Evolutionary conservation across 1,284 basidiomycete genomes (phyloP), one percentile per base, ranked within the genome.

Genomic region (Austroboletus novae-zelandiae): DNA sequence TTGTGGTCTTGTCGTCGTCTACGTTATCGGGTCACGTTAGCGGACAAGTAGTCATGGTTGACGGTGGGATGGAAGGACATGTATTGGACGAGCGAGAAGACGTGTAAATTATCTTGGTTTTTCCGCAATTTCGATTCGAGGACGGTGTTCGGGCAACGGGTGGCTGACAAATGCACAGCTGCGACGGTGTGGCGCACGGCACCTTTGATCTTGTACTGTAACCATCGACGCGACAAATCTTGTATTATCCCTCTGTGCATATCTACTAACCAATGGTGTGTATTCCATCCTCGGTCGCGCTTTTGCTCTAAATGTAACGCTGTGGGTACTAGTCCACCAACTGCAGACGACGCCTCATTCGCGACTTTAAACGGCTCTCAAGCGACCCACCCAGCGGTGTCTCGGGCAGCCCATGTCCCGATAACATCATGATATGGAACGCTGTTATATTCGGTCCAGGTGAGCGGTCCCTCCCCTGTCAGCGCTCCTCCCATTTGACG

Each of bases 341-440:
- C 59, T 94, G 91, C 69, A 87, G 87, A 64, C 81, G 93, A 64
- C 86, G 94, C 50, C 85, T 96, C 53, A 94, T 98, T 58, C 87
- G 94, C 53, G 94, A 98, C 74, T 98, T 98, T 74, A 98, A 98
- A 74, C 81, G 94, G 34, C 80, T 99, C 32, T 92, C 92, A 36
- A 87, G 85, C 15, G 96, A 98, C 68, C 94, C 96, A 5, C 96
- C 96, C 1, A 89, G 92, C 51, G 96, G 96, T 10, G 94, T 98
- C 61, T 95, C 92, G 13, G 96, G 96, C 25, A 94, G 93, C 59
- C 96, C 96, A 63, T 95, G 93, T 68, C 87, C 93, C 0, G 96
- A 98, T 71, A 98, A 98, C 69, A 96, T 99, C 70, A 96, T 98
- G 92, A 79, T 98, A 11, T 99, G 96, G 96, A 98, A 99, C 66